Conservation (phyloP, 2,329 filamentous ascomycete genomes). For the Fusarium transvaalense region DNA sequence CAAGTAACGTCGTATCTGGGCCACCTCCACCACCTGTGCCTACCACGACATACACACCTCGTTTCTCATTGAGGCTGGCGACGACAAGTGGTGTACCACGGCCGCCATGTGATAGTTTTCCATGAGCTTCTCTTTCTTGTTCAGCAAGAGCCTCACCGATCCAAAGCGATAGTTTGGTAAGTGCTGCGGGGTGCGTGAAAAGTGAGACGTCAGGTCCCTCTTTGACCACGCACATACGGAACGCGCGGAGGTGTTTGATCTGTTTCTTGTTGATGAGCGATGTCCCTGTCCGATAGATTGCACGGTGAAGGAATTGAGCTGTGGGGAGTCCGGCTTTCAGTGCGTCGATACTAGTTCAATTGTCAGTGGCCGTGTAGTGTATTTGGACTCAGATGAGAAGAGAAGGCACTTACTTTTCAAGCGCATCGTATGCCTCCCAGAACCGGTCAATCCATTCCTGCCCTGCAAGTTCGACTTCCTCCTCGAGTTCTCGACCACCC, state of each 20-base stretch:
- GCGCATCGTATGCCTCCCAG: conserved; percentile 79
- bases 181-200: conserved; percentile 91
- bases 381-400: too few species aligned
- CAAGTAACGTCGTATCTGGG: conserved; percentile 76
- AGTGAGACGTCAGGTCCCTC: conserved; percentile 92
- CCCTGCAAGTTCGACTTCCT: conserved; percentile 62
- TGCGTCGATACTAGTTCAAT: conserved; percentile 72
- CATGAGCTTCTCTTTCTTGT: conserved; percentile 82
- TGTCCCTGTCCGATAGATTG: conserved; percentile 93
- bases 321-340: conserved; percentile 82
- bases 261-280: conserved; percentile 93
- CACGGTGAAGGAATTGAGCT: conserved; percentile 89
- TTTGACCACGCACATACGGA: conserved; percentile 95
- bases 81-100: conserved; percentile 89
- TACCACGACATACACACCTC: conserved; percentile 91
- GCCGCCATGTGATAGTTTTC: conserved; percentile 75
- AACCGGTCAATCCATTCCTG: conserved; percentile 76
- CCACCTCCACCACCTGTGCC: conserved; percentile 90
- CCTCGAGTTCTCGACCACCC: conserved; percentile 57
- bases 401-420: conserved; percentile 70
- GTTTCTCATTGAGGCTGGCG: conserved; percentile 86
- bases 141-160: conserved; percentile 91
- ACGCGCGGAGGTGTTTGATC: conserved; percentile 90
- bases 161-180: conserved; percentile 95
- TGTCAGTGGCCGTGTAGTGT: conserved; percentile 9